Base-by-base conservation (phyloP, 306 rosid species). In the Rubus idaeus region DNA sequence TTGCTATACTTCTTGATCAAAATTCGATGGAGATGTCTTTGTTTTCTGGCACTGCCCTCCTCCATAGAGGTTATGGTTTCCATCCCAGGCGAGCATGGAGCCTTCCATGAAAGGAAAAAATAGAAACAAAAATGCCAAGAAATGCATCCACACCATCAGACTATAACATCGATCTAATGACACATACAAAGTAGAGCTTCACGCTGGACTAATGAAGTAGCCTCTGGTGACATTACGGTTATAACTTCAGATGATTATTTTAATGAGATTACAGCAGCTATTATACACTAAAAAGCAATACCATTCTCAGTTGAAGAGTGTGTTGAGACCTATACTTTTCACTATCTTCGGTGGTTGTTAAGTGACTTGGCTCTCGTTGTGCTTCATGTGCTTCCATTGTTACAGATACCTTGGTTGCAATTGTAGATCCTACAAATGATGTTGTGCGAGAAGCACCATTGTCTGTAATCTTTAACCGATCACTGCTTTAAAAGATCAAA, bases 1-100 rank as follows among this genome's bases (percentile, higher is more conserved):
- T 39, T 75, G 70, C 84, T 70, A 86, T 81, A 84, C 86, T 83
- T 81, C 88, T 74, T 86, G 75, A 87, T 78, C 35, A 87, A 79
- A 73, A 80, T 58, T 81, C 44, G 74, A 50, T 26, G 77, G 26
- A 18, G 67, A 70, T 75, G 78, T 58, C 71, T 53, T 75, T 79
- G 49, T 68, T 80, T 85, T 9, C 53, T 76, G 50, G 71, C 76
- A 56, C 46, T 21, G 40, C 75, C 76, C 47, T 75, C 87, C 74
- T 62, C 76, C 69, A 16, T 66, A 40, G 41, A 35, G 47, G 46
- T 79, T 73, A 40, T 64, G 57, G 68, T 75, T 71, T 62, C 61
- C n/a, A n/a, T 53, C 44, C 71, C 75, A 6, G 83, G 75, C 30
- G 69, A 47, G 82, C 57, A n/a, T 21, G 81, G 62, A 77, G 53